A percentile compares a stretch with the other conserved stretches of the same genome.
Conservation (phyloP, 306 rosid species). For the Trifolium subterraneum region DNA sequence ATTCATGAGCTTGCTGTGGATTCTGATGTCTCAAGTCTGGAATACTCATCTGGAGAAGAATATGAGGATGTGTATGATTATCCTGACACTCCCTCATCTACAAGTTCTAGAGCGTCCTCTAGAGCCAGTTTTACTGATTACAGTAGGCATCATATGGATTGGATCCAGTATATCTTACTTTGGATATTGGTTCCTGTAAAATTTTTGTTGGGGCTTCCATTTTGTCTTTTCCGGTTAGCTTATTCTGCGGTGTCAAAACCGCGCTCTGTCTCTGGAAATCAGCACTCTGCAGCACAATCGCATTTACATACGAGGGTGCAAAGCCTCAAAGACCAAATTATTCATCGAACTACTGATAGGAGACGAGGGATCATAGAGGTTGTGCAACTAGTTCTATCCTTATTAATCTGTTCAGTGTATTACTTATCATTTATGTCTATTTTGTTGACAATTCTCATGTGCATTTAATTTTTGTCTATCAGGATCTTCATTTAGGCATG, state of each 20-base stretch:
- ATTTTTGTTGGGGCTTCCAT: conserved; percentile 63
- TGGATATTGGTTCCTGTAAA: conserved; percentile 65
- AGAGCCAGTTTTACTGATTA: conserved; percentile 48
- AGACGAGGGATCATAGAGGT: conserved; percentile 98
- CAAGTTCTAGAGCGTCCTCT: conserved; percentile 65
- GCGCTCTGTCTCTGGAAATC: conserved; percentile 44
- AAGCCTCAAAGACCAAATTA: conserved; percentile 71
- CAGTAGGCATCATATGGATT: conserved; percentile 52
- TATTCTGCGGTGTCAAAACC: conserved; percentile 40
- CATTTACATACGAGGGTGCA: conserved; percentile 54
- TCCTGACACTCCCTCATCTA: conserved; percentile 66
- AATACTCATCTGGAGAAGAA: conserved; percentile 69
- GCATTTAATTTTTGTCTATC: conserved; percentile 38
- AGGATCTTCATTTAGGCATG: conserved; percentile 87
- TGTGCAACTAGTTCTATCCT: conserved; percentile 22
- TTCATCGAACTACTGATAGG: conserved; percentile 79
- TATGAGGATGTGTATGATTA: conserved; percentile 55
- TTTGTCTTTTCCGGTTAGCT: conserved; percentile 43
- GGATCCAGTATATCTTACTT: conserved; percentile 57
- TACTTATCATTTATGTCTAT: not conserved
- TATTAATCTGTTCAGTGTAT: conserved; percentile 30
- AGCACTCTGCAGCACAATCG: conserved; percentile 33
- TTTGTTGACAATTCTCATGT: conserved; percentile 5
- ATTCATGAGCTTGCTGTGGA: conserved; percentile 88
- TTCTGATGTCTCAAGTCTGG: conserved; percentile 74